Conservation (phyloP, 768 basidiomycete genomes). For the Pisolithus sp. region DNA sequence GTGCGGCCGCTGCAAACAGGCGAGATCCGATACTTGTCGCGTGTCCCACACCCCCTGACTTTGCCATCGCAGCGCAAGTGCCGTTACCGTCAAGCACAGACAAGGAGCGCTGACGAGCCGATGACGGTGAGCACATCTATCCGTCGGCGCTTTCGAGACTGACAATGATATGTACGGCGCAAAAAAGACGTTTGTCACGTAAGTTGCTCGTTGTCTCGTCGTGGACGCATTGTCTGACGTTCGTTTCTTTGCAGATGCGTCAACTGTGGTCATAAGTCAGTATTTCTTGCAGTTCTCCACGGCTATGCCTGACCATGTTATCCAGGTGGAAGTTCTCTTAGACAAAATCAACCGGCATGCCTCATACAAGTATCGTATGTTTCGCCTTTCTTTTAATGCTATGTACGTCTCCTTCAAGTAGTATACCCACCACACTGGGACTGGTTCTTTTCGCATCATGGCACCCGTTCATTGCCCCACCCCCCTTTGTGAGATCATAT, state of each 20-base stretch:
- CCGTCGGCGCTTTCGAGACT: not conserved
- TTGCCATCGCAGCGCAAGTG: constrained; percentile 71
- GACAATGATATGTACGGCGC: not conserved
- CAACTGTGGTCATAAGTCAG: constrained; percentile 56
- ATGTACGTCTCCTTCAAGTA: constrained; percentile 15
- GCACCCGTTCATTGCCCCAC: no score
- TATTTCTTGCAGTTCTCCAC: constrained; percentile 1
- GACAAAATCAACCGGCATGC: constrained; percentile 1
- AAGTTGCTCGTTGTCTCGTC: constrained; percentile 19
- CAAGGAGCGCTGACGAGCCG: constrained; percentile 95
- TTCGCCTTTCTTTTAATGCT: constrained; percentile 9
- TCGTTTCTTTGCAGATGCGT: constrained; percentile 42
- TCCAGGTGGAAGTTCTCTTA: constrained; percentile 61
- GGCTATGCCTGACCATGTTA: not conserved
- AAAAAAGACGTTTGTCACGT: constrained; percentile 82
- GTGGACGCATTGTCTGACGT: constrained; percentile 1
- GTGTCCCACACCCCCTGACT: not conserved
- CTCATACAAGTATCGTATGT: not conserved
- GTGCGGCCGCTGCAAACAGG: constrained; percentile 91
- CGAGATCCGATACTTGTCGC: constrained; percentile 19
- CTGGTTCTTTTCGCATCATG: constrained; percentile 3
- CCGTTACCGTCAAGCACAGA: constrained; percentile 93
- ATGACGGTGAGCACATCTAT: constrained; percentile 70
- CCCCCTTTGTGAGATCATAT: no score
- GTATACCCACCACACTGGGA: constrained; percentile 1